Conservation (phyloP, 805 yeast genomes). For the Dipodascopsis uninucleata region DNA sequence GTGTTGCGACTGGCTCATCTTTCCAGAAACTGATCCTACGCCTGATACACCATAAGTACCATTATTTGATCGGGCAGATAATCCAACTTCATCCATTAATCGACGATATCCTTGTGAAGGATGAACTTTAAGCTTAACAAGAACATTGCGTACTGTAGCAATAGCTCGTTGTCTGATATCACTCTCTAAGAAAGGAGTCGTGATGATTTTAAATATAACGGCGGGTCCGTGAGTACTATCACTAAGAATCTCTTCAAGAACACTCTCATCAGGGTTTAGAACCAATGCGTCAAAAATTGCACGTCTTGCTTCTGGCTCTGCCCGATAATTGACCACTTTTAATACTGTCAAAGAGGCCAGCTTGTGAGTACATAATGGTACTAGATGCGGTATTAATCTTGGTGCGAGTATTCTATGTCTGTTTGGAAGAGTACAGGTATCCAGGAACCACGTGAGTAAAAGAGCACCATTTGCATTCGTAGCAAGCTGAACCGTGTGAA, state of each 20-base stretch:
- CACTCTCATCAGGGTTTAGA: conserved; percentile 39
- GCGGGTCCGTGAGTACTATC: conserved; percentile 71
- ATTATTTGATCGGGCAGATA: conserved; percentile 33
- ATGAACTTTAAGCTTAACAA: conserved; percentile 54
- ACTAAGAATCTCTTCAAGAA: conserved; percentile 54
- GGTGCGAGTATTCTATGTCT: conserved; percentile 65
- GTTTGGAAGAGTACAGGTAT: conserved; percentile 66
- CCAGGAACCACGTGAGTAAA: conserved; percentile 89
- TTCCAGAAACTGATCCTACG: neutral
- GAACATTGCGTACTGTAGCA: conserved; percentile 57
- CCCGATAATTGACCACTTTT: conserved; percentile 68
- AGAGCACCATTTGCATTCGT: conserved; percentile 84
- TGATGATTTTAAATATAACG: conserved; percentile 72
- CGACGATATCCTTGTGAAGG: conserved; percentile 72
- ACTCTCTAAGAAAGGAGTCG: conserved; percentile 63
- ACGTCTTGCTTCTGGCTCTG: conserved; percentile 59
- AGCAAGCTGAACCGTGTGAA: conserved; percentile 73
- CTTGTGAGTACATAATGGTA: conserved; percentile 69
- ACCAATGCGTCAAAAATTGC: conserved; percentile 63
- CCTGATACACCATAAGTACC: neutral
- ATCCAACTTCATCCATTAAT: conserved; percentile 87
- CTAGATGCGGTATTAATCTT: conserved; percentile 58
- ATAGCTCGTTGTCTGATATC: conserved; percentile 55
- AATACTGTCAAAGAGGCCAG: conserved; percentile 78
- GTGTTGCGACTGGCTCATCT: neutral